A percentile compares a stretch with the other conserved stretches of the same genome.
These are phyloP conservation scores for Tulasnella sp. DNA, from an alignment of 768 basidiomycete species.

Conservation along the genomic window DNA sequence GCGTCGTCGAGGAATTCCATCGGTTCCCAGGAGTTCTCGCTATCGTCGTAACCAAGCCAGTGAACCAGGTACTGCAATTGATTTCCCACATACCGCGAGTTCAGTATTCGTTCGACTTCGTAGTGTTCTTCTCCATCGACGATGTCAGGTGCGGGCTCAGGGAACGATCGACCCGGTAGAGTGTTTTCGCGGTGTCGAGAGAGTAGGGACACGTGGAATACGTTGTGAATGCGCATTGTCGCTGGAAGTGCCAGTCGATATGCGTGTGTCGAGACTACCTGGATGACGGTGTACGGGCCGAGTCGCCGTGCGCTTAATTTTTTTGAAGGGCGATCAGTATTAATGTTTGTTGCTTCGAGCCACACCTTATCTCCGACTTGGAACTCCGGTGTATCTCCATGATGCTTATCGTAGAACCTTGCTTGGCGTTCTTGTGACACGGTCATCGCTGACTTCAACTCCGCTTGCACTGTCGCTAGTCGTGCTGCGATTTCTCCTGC, in stretches of 20 bases:
- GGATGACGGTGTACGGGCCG: not conserved
- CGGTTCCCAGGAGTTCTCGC: not conserved
- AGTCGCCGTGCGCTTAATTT: not conserved
- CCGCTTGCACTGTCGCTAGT: not conserved
- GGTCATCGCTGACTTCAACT: not conserved
- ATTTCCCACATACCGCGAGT: not conserved
- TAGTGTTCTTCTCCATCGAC: not conserved
- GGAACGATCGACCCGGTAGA: not conserved
- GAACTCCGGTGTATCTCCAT: not conserved
- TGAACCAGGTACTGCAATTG: not conserved
- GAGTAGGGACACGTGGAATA: slow-evolving; percentile 19
- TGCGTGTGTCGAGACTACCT: not conserved
- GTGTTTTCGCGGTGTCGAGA: not conserved
- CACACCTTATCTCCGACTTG: not conserved
- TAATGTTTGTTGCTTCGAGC: not conserved
- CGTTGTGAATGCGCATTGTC: slow-evolving; percentile 23
- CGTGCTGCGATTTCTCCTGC: not conserved
- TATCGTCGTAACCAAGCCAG: not conserved
- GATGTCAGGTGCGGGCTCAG: not conserved
- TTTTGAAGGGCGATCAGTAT: not conserved
- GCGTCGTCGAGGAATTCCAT: too few relatives aligned
- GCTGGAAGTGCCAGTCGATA: not conserved
- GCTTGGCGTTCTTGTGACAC: not conserved
- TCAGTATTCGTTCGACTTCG: not conserved
- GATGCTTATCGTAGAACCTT: not conserved